Evolutionary conservation across 73 alveolate species (phyloP), one percentile per base, ranked within the genome.

Genomic region (Symbiodinium pilosum): DNA sequence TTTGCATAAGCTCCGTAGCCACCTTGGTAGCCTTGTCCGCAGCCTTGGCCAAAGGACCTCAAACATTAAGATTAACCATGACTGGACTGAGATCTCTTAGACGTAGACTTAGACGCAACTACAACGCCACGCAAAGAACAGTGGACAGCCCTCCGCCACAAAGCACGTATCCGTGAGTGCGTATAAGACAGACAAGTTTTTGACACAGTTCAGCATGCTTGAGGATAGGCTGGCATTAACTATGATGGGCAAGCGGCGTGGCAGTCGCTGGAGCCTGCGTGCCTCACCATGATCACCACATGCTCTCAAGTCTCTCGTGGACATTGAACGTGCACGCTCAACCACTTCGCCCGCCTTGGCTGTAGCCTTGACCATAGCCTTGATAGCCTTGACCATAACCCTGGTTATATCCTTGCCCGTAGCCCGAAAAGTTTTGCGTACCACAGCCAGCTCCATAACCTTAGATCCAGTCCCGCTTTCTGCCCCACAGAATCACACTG

Each of bases 31-130:
- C 38, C 81, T 28, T 64, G 81, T 28, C 81, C 81, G 30, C 38
- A 64, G 30, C 81, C 81, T n/a, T 64, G 81, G 81, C 81, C 81
- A 28, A 28, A 64, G 24, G 81, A 64, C 81, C 81, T 64, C 39
- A 64, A n/a, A n/a, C n/a, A n/a, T n/a, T n/a, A n/a, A n/a, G n/a
- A n/a, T n/a, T n/a, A n/a, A n/a, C n/a, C n/a, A n/a, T n/a, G n/a
- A n/a, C n/a, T n/a, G n/a, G n/a, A n/a, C n/a, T n/a, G n/a, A n/a
- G n/a, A n/a, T n/a, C n/a, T n/a, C n/a, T n/a, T n/a, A n/a, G n/a
- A n/a, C n/a, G n/a, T n/a, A n/a, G n/a, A n/a, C n/a, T n/a, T n/a
- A n/a, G n/a, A n/a, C n/a, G n/a, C n/a, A n/a, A n/a, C n/a, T n/a
- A n/a, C n/a, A n/a, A n/a, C n/a, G n/a, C n/a, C n/a, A n/a, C n/a